phyloP scores from a whole-genome alignment of 345 rosid genomes.

The Hibiscus trionum region DNA sequence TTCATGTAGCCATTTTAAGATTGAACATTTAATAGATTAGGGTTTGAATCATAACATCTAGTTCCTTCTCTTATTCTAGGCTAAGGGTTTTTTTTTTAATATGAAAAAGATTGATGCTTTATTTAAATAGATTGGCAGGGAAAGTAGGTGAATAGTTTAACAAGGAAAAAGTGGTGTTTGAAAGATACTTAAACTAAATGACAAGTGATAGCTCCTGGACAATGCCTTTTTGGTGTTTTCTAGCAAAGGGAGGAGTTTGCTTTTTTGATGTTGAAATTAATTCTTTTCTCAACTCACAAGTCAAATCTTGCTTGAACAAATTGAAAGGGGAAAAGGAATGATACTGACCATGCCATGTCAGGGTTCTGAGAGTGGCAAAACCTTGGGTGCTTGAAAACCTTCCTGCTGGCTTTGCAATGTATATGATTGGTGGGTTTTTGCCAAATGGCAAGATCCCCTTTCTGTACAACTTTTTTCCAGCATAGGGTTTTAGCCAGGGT shows the following conservation, averaged over 20 bases:
- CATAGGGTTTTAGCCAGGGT: background rate
- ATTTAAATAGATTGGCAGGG: background rate
- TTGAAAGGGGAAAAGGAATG: background rate
- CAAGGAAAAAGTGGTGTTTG: background rate
- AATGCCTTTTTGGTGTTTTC: slow-evolving; percentile 22
- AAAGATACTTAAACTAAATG: background rate
- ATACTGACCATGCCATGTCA: background rate
- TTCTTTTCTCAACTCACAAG: background rate
- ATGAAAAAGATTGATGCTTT: background rate
- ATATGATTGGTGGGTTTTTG: background rate
- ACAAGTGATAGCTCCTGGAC: background rate
- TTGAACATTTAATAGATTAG: too few species aligned
- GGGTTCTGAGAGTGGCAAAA: background rate
- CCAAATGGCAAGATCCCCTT: background rate
- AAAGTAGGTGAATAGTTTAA: slow-evolving; percentile 13
- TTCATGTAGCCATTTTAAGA: too few species aligned
- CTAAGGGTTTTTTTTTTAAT: background rate
- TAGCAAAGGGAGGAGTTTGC: slow-evolving; percentile 1
- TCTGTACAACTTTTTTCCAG: background rate
- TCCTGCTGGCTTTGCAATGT: background rate
- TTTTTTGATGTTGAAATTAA: background rate
- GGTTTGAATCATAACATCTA: background rate
- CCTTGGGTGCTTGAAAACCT: background rate
- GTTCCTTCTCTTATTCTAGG: background rate
- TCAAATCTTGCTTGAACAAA: background rate